Evolutionary conservation across 129 eudicot species (phyloP).

Genomic region (Lactuca sativa): DNA sequence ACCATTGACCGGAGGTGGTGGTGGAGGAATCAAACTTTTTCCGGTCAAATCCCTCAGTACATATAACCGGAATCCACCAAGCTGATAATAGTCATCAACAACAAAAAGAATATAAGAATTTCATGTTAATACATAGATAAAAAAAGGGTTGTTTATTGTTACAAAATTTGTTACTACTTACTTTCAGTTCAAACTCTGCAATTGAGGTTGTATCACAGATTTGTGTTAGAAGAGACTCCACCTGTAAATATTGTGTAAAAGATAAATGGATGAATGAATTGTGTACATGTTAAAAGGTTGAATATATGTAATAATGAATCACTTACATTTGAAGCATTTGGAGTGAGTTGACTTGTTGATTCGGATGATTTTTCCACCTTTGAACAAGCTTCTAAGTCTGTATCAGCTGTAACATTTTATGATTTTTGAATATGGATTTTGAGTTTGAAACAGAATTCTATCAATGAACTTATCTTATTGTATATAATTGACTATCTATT

Average conservation of each 20-base stretch:
- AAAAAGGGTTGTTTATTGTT: not conserved
- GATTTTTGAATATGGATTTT: not conserved
- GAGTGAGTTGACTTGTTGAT: constrained; percentile 50
- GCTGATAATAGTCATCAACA: constrained; percentile 37
- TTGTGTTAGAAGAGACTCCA: constrained; percentile 60
- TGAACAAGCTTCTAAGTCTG: constrained; percentile 42
- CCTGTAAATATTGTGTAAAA: constrained; percentile 43
- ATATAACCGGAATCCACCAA: constrained; percentile 74
- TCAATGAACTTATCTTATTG: not conserved
- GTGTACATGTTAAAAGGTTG: not conserved
- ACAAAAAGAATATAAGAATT: constrained; percentile 9
- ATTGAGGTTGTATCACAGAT: constrained; percentile 86
- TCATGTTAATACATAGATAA: not conserved
- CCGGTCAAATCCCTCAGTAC: constrained; percentile 58
- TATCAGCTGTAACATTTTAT: constrained; percentile 34
- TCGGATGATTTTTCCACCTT: constrained; percentile 47
- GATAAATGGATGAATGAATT: constrained; percentile 12
- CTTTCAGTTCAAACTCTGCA: constrained; percentile 88
- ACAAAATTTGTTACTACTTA: constrained; percentile 28
- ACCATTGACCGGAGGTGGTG: constrained; percentile 50
- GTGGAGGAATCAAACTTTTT: constrained; percentile 40
- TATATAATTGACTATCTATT: not conserved
- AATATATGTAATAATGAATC: not conserved
- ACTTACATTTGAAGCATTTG: constrained; percentile 71
- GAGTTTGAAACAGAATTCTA: not conserved